Percentiles rank a stretch among this genome's conserved stretches.
Evolutionary conservation across 257 asterid species (phyloP).

Genomic region (Osmanthus fragrans): DNA sequence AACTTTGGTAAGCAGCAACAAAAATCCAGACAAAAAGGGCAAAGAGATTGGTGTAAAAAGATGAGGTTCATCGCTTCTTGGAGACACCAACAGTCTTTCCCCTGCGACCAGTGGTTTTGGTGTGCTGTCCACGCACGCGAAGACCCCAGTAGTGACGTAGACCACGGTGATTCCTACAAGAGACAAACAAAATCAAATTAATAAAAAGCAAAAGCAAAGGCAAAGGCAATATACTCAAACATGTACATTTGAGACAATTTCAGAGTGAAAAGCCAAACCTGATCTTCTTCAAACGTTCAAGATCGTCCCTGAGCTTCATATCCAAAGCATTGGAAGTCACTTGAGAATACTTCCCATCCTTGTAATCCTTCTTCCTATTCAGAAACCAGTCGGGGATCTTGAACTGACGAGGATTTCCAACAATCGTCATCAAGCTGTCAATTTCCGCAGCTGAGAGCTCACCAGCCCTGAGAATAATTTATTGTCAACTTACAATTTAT

Average conservation of each 20-base stretch:
- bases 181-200: neutral
- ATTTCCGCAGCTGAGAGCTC: constrained; percentile 57
- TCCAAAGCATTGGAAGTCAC: constrained; percentile 60
- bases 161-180: constrained; percentile 81
- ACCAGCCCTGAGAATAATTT: constrained; percentile 46
- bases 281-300: constrained; percentile 59
- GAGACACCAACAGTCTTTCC: constrained; percentile 98
- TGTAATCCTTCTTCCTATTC: constrained; percentile 66
- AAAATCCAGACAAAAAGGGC: constrained; percentile 17
- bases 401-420: constrained; percentile 56
- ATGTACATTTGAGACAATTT: neutral
- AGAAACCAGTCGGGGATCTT: constrained; percentile 63
- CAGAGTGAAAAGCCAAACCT: constrained; percentile 33
- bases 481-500: neutral
- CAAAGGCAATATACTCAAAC: neutral
- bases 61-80: constrained; percentile 66
- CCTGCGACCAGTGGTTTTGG: constrained; percentile 90
- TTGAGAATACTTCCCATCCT: constrained; percentile 57
- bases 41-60: neutral
- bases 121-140: constrained; percentile 93
- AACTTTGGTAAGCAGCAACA: constrained; percentile 19
- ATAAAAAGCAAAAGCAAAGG: neutral
- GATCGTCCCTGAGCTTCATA: constrained; percentile 66
- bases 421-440: constrained; percentile 56
- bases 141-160: constrained; percentile 96